Evolutionary conservation across 1,139 yeast genomes (phyloP).

Genomic region (Blastobotrys serpentis): DNA sequence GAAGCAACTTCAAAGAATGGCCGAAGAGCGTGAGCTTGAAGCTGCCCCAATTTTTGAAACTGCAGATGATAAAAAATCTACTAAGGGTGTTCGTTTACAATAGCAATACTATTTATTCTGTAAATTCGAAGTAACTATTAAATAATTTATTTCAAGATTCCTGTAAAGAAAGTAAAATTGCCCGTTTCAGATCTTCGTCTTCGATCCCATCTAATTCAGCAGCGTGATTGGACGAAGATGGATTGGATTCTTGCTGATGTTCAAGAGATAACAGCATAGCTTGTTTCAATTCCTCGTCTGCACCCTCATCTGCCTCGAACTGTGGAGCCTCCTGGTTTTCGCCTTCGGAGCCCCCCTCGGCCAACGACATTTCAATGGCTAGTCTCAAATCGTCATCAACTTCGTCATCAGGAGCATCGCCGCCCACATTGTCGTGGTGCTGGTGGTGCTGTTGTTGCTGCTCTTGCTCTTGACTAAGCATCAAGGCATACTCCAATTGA

Average conservation of each 20-base stretch:
- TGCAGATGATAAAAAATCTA: neutral
- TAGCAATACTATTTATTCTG: neutral
- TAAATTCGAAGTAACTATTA: neutral
- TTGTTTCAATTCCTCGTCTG: slow-evolving; percentile 28
- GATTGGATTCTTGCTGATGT: slow-evolving; percentile 11
- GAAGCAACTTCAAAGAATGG: slow-evolving; percentile 40
- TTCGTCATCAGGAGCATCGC: too few species aligned
- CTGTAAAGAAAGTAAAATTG: slow-evolving; percentile 18
- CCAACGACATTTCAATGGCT: slow-evolving; percentile 43
- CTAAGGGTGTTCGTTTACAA: slow-evolving; percentile 7
- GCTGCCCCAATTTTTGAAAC: slow-evolving; percentile 29
- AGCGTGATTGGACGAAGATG: slow-evolving; percentile 3
- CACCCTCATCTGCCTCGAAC: slow-evolving; percentile 29
- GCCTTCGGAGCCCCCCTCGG: slow-evolving; percentile 25
- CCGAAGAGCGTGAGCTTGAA: slow-evolving; percentile 36
- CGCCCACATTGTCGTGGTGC: slow-evolving; percentile 5
- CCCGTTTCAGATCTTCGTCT: slow-evolving; percentile 21
- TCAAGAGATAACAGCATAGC: slow-evolving; percentile 29
- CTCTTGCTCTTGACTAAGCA: slow-evolving; percentile 34
- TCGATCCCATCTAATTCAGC: slow-evolving; percentile 8
- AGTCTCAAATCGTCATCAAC: slow-evolving; percentile 39
- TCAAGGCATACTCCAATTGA: slow-evolving; percentile 45
- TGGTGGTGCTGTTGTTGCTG: neutral
- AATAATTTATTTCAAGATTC: neutral
- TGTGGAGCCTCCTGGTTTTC: too few species aligned